phyloP scores from a whole-genome alignment of 305 asterid genomes.

The Stenogyne calaminthoides region DNA sequence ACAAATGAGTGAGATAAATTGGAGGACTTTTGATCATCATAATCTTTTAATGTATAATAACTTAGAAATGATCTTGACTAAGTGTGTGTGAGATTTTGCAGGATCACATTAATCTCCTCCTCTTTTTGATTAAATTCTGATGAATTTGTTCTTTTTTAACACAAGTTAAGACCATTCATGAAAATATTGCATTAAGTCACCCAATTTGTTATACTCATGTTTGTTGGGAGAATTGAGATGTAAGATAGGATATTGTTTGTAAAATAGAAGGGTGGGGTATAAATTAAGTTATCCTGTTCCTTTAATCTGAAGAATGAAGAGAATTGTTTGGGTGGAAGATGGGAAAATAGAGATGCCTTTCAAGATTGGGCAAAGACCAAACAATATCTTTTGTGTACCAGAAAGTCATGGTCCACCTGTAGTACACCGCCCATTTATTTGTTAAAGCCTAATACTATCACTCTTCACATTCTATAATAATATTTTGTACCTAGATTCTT shows the following conservation, averaged over 20 bases:
- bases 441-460: constrained; percentile 26
- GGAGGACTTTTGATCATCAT: constrained; percentile 29
- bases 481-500: not conserved
- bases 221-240: too few relatives aligned
- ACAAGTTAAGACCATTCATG: not conserved
- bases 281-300: not conserved
- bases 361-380: constrained; percentile 35
- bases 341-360: not conserved
- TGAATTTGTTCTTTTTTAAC: not conserved
- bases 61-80: constrained; percentile 29
- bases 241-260: too few relatives aligned
- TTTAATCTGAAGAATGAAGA: not conserved
- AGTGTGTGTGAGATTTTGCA: constrained; percentile 35
- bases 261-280: too few relatives aligned
- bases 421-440: constrained; percentile 22
- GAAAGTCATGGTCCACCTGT: constrained; percentile 28
- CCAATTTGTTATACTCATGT: too few relatives aligned
- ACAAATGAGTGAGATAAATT: not conserved
- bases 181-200: too few relatives aligned
- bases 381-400: constrained; percentile 40
- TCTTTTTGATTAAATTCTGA: constrained; percentile 4
- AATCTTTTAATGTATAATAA: constrained; percentile 32
- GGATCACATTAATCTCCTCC: constrained; percentile 28
- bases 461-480: not conserved
- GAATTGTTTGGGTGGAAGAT: too few relatives aligned